Evolutionary conservation across 257 asterid genomes (phyloP), one percentile per base, ranked within the genome.

Genomic region (Eucommia ulmoides): DNA sequence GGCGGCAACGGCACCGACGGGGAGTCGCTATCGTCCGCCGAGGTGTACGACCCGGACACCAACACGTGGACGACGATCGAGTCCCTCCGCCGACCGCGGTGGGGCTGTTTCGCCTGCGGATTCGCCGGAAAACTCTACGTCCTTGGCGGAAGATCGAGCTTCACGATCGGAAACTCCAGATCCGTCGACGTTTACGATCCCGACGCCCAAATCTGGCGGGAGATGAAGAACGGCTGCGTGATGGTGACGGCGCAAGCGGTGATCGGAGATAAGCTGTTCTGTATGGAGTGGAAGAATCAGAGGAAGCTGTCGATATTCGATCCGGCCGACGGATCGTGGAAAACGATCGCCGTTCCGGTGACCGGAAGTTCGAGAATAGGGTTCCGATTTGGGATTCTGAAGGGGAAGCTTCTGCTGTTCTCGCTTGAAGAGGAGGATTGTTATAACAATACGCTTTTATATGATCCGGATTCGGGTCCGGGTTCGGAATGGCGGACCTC

Each of bases 221-320:
- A 75, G 67, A 77, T 66, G 76, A 84, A 81, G 57, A 88, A 82
- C 11, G 94, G 95, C 0, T 88, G 95, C 53, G 93, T 77, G n/a
- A 88, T 88, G 95, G 93, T 84, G 1, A 81, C 82, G 1, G 74
- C 94, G 19, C 88, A 84, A 23, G 94, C 95, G 0, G 86, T 73
- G 22, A 65, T 84, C 18, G 95, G 75, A 11, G 67, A 75, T 45
- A 77, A 81, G 64, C 65, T 88, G n/a, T 83, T 62, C 22, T 81
- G 93, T 57, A 77, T 81, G 59, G 97, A 88, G 58, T 88, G 97
- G 97, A 88, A 81, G 59, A 79, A 81, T 46, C 83, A 79, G 70
- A 73, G 97, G 12, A 82, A 71, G 17, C 55, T 84, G 12, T 64
- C 93, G 7, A 68, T 79, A 29, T 79, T 73, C 19, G 53, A 83